These are phyloP conservation scores for Atractiella rhizophila DNA, from an alignment of 768 basidiomycete genomes.

Conservation along the genomic window DNA sequence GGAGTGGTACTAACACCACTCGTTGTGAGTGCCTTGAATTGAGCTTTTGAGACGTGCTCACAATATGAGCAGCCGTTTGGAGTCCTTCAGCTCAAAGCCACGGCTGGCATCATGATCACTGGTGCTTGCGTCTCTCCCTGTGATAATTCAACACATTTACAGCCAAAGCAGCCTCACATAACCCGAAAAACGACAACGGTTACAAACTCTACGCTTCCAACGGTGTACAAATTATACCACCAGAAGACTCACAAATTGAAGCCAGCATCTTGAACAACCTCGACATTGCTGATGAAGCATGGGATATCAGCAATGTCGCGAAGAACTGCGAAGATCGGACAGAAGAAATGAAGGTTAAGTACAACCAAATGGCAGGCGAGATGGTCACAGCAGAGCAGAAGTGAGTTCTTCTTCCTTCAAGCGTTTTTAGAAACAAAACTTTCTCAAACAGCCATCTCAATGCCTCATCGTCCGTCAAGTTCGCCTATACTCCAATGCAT, in stretches of 20 bases:
- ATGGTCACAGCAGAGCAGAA: conserved; percentile 10
- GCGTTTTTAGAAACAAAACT: neutral
- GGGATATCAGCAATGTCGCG: conserved; percentile 22
- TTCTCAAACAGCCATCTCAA: too few relatives aligned
- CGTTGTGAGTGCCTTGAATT: conserved; percentile 8
- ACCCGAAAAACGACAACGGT: conserved; percentile 34
- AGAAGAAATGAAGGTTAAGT: conserved; percentile 33
- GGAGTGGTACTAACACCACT: conserved; percentile 44
- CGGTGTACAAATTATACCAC: conserved; percentile 42
- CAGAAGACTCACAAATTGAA: conserved; percentile 58
- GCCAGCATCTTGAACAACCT: conserved; percentile 37
- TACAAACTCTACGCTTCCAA: conserved; percentile 11
- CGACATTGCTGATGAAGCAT: conserved; percentile 27
- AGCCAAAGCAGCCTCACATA: conserved; percentile 53
- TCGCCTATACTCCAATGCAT: conserved; percentile 77
- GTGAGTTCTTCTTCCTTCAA: neutral
- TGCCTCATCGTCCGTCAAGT: too few relatives aligned
- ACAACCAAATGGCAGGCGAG: conserved; percentile 28
- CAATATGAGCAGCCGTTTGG: conserved; percentile 49
- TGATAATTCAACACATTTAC: neutral
- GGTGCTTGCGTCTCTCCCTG: conserved; percentile 24
- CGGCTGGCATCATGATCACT: conserved; percentile 75
- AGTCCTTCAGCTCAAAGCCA: conserved; percentile 38
- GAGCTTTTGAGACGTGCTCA: neutral
- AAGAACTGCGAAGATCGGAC: conserved; percentile 27